Percentiles rank a stretch among this genome's conserved stretches.
Evolutionary conservation across 495 filamentous ascomycete genomes (phyloP).

Genomic region (Penicillium canescens): DNA sequence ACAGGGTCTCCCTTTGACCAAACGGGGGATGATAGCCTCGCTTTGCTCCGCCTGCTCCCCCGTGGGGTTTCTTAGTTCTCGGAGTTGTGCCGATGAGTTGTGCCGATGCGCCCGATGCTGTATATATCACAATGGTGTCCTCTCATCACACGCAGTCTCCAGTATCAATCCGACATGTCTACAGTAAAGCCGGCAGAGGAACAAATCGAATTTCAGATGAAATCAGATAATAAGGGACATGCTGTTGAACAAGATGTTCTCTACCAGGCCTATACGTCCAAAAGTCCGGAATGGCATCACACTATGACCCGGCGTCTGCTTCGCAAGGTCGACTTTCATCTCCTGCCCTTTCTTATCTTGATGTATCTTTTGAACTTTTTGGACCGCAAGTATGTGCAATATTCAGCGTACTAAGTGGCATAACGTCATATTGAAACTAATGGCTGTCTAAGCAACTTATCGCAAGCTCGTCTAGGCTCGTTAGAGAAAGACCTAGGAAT

Average conservation of each 20-base stretch:
- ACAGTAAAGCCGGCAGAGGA: constrained; percentile 12
- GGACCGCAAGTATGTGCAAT: constrained; percentile 55
- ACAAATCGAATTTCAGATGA: constrained; percentile 17
- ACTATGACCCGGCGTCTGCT: constrained; percentile 41
- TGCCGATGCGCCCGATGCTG: constrained; percentile 1
- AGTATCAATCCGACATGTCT: no score
- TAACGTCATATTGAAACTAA: no score
- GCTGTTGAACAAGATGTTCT: constrained; percentile 26
- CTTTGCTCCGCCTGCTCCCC: background rate
- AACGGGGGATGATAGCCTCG: background rate
- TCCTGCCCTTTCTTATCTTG: constrained; percentile 61
- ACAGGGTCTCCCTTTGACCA: background rate
- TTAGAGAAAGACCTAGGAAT: constrained; percentile 49
- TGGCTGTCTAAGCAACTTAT: constrained; percentile 24
- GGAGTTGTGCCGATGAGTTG: constrained; percentile 21
- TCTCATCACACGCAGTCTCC: no score
- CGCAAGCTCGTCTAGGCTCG: constrained; percentile 41
- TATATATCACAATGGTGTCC: background rate
- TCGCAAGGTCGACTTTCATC: constrained; percentile 61
- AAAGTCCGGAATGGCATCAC: constrained; percentile 35
- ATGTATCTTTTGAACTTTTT: constrained; percentile 84
- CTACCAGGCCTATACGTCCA: constrained; percentile 32
- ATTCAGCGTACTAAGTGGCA: background rate
- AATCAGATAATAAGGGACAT: constrained; percentile 6
- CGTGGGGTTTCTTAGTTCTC: constrained; percentile 4